Evolutionary conservation across 768 basidiomycete species (phyloP).

Genomic region (Phaeotremella skinneri): DNA sequence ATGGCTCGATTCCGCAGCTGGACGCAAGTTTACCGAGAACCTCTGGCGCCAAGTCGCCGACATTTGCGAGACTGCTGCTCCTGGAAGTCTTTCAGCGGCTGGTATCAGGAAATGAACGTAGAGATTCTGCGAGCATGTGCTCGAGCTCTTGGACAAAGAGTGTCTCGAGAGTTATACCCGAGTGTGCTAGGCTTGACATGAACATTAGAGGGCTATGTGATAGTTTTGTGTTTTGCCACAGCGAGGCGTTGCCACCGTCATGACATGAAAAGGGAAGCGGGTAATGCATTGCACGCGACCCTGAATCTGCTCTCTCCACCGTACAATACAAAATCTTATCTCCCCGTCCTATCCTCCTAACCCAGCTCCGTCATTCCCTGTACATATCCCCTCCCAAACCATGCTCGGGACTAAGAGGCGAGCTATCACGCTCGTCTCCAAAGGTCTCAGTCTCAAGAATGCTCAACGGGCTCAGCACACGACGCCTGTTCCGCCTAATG

Average conservation of each 20-base stretch:
- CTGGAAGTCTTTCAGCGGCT: neutral
- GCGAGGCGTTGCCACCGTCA: no score
- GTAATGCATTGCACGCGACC: no score
- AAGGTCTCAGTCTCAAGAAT: neutral
- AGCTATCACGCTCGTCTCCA: neutral
- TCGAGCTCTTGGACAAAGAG: no score
- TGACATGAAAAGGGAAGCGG: no score
- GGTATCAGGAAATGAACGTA: no score
- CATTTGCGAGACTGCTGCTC: neutral
- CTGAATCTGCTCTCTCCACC: neutral
- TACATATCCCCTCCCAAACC: neutral
- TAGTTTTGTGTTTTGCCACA: no score
- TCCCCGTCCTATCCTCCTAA: neutral
- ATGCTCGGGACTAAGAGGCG: neutral
- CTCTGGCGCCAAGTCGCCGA: conserved; percentile 5
- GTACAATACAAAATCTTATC: neutral
- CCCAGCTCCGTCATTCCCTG: neutral
- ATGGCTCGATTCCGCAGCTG: conserved; percentile 5
- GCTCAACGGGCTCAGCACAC: neutral
- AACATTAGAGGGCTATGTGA: no score
- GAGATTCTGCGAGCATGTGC: no score
- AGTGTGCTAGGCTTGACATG: no score
- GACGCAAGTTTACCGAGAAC: conserved; percentile 3
- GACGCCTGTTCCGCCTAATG: no score
- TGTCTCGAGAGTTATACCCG: no score